These are phyloP conservation scores for Rhodotorula sp. DNA, from an alignment of 1,284 basidiomycete genomes.

Conservation along the genomic window DNA sequence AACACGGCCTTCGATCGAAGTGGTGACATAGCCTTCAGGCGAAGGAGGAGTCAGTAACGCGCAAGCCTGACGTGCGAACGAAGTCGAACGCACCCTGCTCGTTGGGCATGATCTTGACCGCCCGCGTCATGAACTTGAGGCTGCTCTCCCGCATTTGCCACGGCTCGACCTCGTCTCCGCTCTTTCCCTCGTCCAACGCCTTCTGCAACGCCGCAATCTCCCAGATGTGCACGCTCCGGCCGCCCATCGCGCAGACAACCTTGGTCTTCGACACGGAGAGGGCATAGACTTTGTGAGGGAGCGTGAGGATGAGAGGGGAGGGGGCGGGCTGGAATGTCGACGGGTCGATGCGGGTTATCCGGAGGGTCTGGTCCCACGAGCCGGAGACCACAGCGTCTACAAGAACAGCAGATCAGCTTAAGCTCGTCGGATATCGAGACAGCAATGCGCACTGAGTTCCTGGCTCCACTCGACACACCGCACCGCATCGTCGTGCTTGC, in stretches of 20 bases:
- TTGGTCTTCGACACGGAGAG: conserved; percentile 70
- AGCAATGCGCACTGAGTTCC: conserved; percentile 47
- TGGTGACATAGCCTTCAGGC: conserved; percentile 80
- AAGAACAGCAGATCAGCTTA: neutral
- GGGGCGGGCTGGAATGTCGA: conserved; percentile 48
- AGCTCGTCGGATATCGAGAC: neutral
- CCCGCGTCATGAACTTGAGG: conserved; percentile 91
- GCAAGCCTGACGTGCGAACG: neutral
- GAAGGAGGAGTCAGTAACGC: neutral
- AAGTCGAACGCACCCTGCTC: conserved; percentile 68
- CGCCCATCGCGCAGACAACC: conserved; percentile 86
- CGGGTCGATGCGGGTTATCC: conserved; percentile 62
- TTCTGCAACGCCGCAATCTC: conserved; percentile 68
- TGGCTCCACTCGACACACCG: conserved; percentile 51
- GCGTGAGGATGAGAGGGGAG: conserved; percentile 54
- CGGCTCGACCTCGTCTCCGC: conserved; percentile 51
- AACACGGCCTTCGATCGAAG: conserved; percentile 91
- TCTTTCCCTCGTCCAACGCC: conserved; percentile 24
- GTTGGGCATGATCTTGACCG: conserved; percentile 84
- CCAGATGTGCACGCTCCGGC: conserved; percentile 81
- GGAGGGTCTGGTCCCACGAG: conserved; percentile 84
- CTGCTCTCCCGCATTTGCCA: conserved; percentile 83
- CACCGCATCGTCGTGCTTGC: conserved; percentile 53
- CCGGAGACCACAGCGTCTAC: conserved; percentile 73
- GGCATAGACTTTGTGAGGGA: conserved; percentile 80